phyloP scores from a whole-genome alignment of 2,329 filamentous ascomycete species.

The Lasiodiplodia theobromae region DNA sequence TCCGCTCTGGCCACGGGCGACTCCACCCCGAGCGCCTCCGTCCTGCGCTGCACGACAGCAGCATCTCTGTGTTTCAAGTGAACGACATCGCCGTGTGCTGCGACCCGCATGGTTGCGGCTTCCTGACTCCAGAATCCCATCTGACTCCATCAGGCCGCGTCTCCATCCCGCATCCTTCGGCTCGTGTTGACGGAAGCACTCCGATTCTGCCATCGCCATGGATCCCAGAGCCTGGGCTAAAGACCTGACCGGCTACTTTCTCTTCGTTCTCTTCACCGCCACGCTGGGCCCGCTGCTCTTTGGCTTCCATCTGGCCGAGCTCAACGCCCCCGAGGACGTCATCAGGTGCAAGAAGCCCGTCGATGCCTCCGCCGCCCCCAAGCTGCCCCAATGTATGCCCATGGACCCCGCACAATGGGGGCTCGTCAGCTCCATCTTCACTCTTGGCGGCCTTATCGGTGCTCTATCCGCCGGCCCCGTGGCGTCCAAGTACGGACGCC shows the following conservation, averaged over 20 bases:
- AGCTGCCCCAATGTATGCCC: constrained; percentile 79
- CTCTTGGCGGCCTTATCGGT: constrained; percentile 83
- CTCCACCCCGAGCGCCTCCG: constrained; percentile 3
- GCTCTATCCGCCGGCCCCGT: constrained; percentile 81
- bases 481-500: constrained; percentile 78
- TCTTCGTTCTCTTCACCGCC: constrained; percentile 76
- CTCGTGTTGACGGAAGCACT: neutral
- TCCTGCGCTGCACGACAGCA: neutral
- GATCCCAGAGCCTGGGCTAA: constrained; percentile 49
- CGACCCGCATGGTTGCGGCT: neutral
- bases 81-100: neutral
- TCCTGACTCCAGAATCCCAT: neutral
- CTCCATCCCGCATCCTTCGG: neutral
- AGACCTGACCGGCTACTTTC: constrained; percentile 74
- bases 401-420: constrained; percentile 87
- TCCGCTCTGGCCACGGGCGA: constrained; percentile 16
- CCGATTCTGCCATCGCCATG: constrained; percentile 39
- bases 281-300: constrained; percentile 92
- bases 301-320: constrained; percentile 90
- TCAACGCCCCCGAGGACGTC: constrained; percentile 94
- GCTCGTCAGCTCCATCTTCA: constrained; percentile 88
- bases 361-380: constrained; percentile 42
- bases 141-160: constrained; percentile 9
- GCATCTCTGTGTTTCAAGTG: neutral
- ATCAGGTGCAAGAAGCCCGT: constrained; percentile 78